Base-by-base conservation (phyloP, 163 green algal species). In the Prototheca cutis region DNA sequence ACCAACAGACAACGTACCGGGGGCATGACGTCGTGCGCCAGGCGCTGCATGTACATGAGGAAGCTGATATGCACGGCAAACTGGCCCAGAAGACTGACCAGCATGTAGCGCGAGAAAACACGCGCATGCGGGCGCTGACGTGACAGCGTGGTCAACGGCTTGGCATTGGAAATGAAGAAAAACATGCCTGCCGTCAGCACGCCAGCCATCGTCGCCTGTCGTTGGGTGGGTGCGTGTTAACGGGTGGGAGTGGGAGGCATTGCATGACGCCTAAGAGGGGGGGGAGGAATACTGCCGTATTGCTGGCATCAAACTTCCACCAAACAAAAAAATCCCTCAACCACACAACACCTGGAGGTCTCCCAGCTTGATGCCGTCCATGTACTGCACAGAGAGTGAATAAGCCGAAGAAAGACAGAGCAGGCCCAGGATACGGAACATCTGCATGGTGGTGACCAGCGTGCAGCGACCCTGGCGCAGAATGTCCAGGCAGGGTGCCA, bases 361-460 rank as follows among this genome's bases (percentile, higher is more conserved):
- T 15, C 87, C 86, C n/a, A 98, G 77, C 81, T 98, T 98, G 30
- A 98, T 88, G 24, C 92, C 91, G 48, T 91, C 77, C 25, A 98
- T 75, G 75, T 95, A 95, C 73, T 95, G 80, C 54, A 98, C 91
- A 6, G 65, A 86, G 6, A 98, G 75, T n/a, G 81, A 78, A 74
- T 96, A 98, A n/a, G 92, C 92, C 4, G 80, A 93, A 52, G 77
- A 86, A 2, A 98, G 83, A 74, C 87, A 96, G 57, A 95, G 83
- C 42, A 98, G 81, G 18, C 92, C 92, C 70, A 98, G 75, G 73
- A 98, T 96, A 77, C 98, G 97, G 80, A 97, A 98, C 91, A 98
- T 98, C 84, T 98, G 90, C 40, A 87, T 56, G 8, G 74, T 86
- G 34, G 81, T 84, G 15, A 90, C 80, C 40, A 94, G 72, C 17